These are phyloP conservation scores for Lotus japonicus DNA, from an alignment of 306 rosid genomes.

Conservation along the genomic window DNA sequence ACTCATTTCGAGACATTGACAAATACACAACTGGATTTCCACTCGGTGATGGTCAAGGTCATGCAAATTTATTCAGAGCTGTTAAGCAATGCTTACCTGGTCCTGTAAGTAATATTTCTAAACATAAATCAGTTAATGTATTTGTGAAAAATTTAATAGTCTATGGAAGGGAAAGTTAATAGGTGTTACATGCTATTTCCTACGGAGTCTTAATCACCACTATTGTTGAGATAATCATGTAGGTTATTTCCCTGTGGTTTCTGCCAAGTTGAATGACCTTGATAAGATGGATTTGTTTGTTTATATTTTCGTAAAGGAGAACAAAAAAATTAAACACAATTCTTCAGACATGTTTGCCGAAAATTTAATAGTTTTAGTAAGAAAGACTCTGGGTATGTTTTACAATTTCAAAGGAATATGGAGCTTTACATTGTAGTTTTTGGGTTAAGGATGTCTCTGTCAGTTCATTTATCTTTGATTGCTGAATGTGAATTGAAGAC, in stretches of 20 bases:
- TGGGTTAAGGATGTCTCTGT: slow-evolving; percentile 17
- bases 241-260: slow-evolving; percentile 11
- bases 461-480: not conserved
- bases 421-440: not conserved
- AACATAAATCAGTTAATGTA: not conserved
- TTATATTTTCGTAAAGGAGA: not conserved
- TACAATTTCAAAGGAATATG: not conserved
- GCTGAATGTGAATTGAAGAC: not conserved
- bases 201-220: not conserved
- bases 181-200: not conserved
- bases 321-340: not conserved
- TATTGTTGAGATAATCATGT: not conserved
- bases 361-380: not conserved
- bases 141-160: not conserved
- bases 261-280: not conserved
- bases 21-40: slow-evolving; percentile 82
- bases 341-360: slow-evolving; percentile 2
- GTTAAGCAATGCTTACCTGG: slow-evolving; percentile 92
- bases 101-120: slow-evolving; percentile 63
- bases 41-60: slow-evolving; percentile 86
- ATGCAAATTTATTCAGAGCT: slow-evolving; percentile 65
- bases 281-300: not conserved
- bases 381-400: not conserved
- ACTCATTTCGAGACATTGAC: slow-evolving; percentile 86
- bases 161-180: not conserved